Base-by-base conservation (phyloP, 805 yeast genomes). In the Cyberlindnera xylosilytica region DNA sequence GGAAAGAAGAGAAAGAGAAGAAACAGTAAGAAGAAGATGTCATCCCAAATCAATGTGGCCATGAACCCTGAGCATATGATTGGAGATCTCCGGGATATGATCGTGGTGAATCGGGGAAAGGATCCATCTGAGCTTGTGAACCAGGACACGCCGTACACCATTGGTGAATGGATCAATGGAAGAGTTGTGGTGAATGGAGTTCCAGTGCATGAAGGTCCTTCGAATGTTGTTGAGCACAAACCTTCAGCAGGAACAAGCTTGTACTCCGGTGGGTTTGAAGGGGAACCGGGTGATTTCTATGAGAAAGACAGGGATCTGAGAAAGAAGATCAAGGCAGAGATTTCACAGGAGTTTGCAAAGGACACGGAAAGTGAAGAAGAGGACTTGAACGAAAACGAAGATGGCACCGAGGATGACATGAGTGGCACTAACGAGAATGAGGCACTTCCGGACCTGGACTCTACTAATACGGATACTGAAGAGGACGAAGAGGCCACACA, bases 251-350 rank as follows among this genome's bases (percentile, higher is more conserved):
- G 8, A 1, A 39, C 44, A 9, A 57, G 51, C 29, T 62, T 54
- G 3, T 60, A 60, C 27, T 58, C 58, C 32, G 64, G 58, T n/a
- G 58, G 57, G 18, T 65, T 63, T 35, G 49, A 62, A 53, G 54
- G 60, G 13, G 66, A 63, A 19, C 41, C 60, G 15, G 52, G 46
- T 12, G 38, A 52, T 29, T 47, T 29, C 27, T 39, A 36, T 19
- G 41, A 36, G 16, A 20, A 50, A 13, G 32, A 10, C n/a, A 26
- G 29, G 12, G 29, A 26, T 26, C n/a, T 13, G 12, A 8, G 29
- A 6, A 8, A 26, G n/a, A 13, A 9, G 29, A 26, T 26, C 29
- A 26, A 26, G n/a, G n/a, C n/a, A 18, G 23, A 31, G 34, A 10
- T n/a, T 8, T 17, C 34, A 18, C 15, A 19, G 4, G 34, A 33